These are phyloP conservation scores for Kwoniella bestiolae DNA, from an alignment of 768 basidiomycete genomes.

Conservation along the genomic window DNA sequence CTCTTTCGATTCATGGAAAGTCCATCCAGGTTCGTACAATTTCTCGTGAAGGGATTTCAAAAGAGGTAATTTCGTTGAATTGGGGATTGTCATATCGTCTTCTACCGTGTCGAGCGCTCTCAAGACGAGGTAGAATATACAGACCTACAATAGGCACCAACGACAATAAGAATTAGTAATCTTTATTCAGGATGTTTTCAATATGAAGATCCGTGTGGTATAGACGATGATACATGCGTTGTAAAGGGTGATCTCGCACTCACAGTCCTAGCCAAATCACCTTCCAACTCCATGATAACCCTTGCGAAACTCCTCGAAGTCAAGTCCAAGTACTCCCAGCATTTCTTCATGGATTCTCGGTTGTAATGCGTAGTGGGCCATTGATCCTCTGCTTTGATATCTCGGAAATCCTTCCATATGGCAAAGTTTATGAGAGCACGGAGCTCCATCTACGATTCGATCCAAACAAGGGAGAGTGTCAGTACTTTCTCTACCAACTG, in stretches of 20 bases:
- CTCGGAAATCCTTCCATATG: constrained; percentile 80
- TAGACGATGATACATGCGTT: not conserved
- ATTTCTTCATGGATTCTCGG: constrained; percentile 79
- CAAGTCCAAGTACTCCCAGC: constrained; percentile 85
- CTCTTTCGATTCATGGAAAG: constrained; percentile 80
- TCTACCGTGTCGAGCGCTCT: constrained; percentile 96
- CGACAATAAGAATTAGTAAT: not conserved
- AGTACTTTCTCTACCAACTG: not conserved
- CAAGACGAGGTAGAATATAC: constrained; percentile 91
- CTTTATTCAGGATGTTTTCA: not conserved
- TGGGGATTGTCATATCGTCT: constrained; percentile 95
- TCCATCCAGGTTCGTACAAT: constrained; percentile 82
- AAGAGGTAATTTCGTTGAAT: constrained; percentile 80
- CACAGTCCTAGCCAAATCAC: constrained; percentile 88
- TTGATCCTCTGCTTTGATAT: constrained; percentile 76
- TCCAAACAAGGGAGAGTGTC: not conserved
- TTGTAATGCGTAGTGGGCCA: constrained; percentile 84
- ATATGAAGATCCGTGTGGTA: not conserved
- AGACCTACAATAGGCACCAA: constrained; percentile 67
- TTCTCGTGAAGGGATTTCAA: constrained; percentile 80
- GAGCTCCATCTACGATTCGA: constrained; percentile 67
- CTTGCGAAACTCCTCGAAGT: constrained; percentile 88
- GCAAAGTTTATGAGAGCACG: constrained; percentile 80
- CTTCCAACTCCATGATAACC: constrained; percentile 95
- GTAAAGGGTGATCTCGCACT: constrained; percentile 56